Evolutionary conservation across 1,139 yeast genomes (phyloP).

Genomic region (Yamadazyma triangularis): DNA sequence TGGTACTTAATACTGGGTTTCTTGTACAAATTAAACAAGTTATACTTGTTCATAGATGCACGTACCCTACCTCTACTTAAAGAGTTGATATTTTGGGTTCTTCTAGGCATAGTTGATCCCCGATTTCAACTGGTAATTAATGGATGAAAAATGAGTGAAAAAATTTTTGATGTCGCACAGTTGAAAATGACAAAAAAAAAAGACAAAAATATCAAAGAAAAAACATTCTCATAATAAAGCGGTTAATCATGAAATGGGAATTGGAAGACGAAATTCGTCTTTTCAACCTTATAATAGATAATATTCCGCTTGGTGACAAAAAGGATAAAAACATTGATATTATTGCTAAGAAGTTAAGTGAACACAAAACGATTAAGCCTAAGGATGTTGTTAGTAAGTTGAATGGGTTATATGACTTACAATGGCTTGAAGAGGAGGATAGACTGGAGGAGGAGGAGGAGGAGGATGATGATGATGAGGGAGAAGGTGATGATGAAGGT

Average conservation of each 20-base stretch:
- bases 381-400: slow-evolving; percentile 59
- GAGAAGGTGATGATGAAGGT: slow-evolving; percentile 2
- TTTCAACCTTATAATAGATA: slow-evolving; percentile 61
- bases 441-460: slow-evolving; percentile 10
- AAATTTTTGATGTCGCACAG: neutral
- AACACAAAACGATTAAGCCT: slow-evolving; percentile 25
- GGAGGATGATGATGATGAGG: slow-evolving; percentile 6
- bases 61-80: slow-evolving; percentile 73
- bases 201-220: neutral
- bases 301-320: slow-evolving; percentile 60
- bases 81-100: slow-evolving; percentile 53
- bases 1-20: slow-evolving; percentile 51
- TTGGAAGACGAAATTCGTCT: slow-evolving; percentile 63
- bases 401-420: slow-evolving; percentile 48
- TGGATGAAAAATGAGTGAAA: neutral
- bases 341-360: slow-evolving; percentile 48
- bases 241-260: slow-evolving; percentile 39
- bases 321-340: slow-evolving; percentile 57
- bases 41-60: slow-evolving; percentile 89
- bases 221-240: slow-evolving; percentile 2
- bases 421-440: slow-evolving; percentile 46
- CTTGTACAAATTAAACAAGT: slow-evolving; percentile 80
- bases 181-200: too few species aligned
- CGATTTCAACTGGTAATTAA: neutral
- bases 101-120: slow-evolving; percentile 52